Conservation (phyloP, 164 flowering plant species). For the Dillenia turbinata region DNA sequence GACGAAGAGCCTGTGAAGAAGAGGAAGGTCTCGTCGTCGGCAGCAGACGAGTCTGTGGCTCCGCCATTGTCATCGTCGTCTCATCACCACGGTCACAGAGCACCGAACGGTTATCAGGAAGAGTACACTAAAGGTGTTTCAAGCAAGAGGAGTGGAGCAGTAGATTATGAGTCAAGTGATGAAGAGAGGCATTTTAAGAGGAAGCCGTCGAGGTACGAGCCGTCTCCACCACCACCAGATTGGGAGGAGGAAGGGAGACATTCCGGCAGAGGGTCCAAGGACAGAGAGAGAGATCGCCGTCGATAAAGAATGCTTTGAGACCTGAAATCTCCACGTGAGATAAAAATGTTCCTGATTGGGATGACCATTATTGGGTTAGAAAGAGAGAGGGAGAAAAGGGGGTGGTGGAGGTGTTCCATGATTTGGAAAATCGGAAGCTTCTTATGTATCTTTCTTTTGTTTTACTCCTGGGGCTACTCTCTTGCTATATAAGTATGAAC, state of each 20-base stretch:
- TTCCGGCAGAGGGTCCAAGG: conserved; percentile 41
- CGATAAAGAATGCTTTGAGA: too few relatives aligned
- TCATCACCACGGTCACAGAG: conserved; percentile 11
- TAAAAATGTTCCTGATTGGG: too few relatives aligned
- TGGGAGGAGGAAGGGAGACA: conserved; percentile 42
- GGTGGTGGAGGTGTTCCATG: too few relatives aligned
- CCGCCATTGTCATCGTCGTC: not conserved
- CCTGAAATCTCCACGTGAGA: too few relatives aligned
- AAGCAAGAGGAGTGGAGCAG: conserved; percentile 5
- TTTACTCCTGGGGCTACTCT: too few relatives aligned
- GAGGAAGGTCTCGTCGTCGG: conserved; percentile 32
- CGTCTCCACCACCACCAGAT: conserved; percentile 34
- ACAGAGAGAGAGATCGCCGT: conserved; percentile 21
- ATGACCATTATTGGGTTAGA: too few relatives aligned
- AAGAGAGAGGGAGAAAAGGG: too few relatives aligned
- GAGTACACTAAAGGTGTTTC: conserved; percentile 16
- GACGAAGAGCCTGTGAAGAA: conserved; percentile 42
- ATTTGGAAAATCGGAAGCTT: too few relatives aligned
- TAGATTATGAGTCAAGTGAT: conserved; percentile 65
- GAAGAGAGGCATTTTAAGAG: conserved; percentile 87
- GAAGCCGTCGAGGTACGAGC: conserved; percentile 64
- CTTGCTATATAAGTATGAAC: too few relatives aligned
- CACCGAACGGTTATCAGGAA: conserved; percentile 42
- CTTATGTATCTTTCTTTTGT: too few relatives aligned
- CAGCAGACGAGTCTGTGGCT: not conserved